Base-by-base conservation (phyloP, 108 stramenopile genomes). In the Thalassiosira profunda region DNA sequence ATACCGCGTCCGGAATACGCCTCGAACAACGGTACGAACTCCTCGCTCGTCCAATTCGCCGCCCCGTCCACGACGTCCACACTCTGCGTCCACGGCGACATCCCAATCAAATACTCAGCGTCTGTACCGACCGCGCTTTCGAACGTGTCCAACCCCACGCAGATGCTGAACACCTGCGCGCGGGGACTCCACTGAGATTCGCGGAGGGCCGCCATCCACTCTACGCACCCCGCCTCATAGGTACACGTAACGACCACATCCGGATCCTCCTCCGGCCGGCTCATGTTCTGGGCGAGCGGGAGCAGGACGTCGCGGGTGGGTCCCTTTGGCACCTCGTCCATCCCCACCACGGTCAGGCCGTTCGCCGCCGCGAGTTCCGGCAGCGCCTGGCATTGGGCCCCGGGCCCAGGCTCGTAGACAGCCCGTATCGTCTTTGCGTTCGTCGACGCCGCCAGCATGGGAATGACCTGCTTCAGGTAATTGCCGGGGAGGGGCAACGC, bases 151-250 rank as follows among this genome's bases (percentile, higher is more conserved):
- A 56, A 29, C 35, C 72, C 72, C n/a, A 73, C 28, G 14, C 72
- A 73, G 26, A 73, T 30, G 12, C 65, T 67, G 37, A 73, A 73
- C 3, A 73, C 65, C 33, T 73, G 72, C 24, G 72, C 72, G 11
- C 63, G 63, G 10, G 72, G 72, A 5, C 54, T 58, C 72, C 72
- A 73, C 0, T 25, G n/a, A 3, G 23, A 31, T 24, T 44, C 44
- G 29, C 72, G 40, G 3, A 73, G 24, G 23, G 64, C 54, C 25
- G 24, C 3, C 14, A 73, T 42, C 72, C 72, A 73, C 8, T 57
- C 33, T 11, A 21, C 20, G 17, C 72, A 73, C 12, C 57, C 64
- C 10, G 18, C 23, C 12, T 66, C 66, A 57, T 73, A 73, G 1
- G 59, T 38, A 25, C 72, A 73, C 0, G 66, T 30, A 24, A 73